These are phyloP conservation scores for Fusarium marasasianum DNA, from an alignment of 2,329 filamentous ascomycete genomes.

Conservation along the genomic window DNA sequence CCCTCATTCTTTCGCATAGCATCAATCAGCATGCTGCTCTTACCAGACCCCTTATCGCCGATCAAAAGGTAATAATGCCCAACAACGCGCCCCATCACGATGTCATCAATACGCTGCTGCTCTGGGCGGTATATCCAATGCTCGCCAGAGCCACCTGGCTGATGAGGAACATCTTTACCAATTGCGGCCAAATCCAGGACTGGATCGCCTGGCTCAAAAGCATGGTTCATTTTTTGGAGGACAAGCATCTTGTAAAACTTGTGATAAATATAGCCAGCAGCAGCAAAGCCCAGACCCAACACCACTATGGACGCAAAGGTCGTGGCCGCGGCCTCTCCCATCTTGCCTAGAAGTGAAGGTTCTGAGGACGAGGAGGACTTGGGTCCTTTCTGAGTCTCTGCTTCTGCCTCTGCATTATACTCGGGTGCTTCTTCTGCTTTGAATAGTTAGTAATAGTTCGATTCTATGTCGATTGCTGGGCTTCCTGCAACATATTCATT, in stretches of 20 bases:
- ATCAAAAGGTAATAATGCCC: slow-evolving; percentile 94
- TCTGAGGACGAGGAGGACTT: slow-evolving; percentile 36
- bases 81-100: slow-evolving; percentile 75
- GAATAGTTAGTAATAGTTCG: slow-evolving; percentile 12
- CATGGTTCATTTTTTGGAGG: slow-evolving; percentile 89
- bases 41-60: slow-evolving; percentile 95
- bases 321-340: slow-evolving; percentile 78
- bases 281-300: slow-evolving; percentile 70
- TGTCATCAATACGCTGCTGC: slow-evolving; percentile 82
- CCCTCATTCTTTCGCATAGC: slow-evolving; percentile 94
- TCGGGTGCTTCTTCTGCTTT: slow-evolving; percentile 12
- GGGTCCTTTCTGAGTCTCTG: not conserved
- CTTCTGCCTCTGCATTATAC: not conserved
- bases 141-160: slow-evolving; percentile 51
- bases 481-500: not conserved
- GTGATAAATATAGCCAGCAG: slow-evolving; percentile 81
- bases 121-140: slow-evolving; percentile 85
- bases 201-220: slow-evolving; percentile 91
- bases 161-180: slow-evolving; percentile 63
- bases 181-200: slow-evolving; percentile 82
- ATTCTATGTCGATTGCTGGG: not conserved
- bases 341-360: slow-evolving; percentile 62
- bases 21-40: slow-evolving; percentile 94
- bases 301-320: slow-evolving; percentile 80
- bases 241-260: slow-evolving; percentile 89